Percentiles rank a stretch among this genome's conserved stretches.
phyloP scores from a whole-genome alignment of 2,329 filamentous ascomycete species.

The Hypocrella siamensis region DNA sequence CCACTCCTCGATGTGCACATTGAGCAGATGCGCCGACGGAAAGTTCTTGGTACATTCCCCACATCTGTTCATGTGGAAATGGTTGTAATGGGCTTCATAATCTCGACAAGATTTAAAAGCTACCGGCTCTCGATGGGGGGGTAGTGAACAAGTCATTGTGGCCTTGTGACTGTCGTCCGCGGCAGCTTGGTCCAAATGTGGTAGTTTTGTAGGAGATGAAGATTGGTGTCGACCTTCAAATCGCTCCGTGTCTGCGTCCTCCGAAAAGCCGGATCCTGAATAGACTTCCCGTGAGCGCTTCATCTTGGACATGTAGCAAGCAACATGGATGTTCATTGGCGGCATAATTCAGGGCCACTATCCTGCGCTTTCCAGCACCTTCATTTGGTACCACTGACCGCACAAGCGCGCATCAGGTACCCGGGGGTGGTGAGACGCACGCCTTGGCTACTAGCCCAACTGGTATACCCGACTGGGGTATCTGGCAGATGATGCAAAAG shows the following conservation, averaged over 20 bases:
- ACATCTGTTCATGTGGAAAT: slow-evolving; percentile 72
- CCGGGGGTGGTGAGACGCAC: too few relatives aligned
- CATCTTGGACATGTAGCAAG: too few relatives aligned
- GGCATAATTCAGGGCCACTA: too few relatives aligned
- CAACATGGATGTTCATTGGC: too few relatives aligned
- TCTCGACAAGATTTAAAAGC: slow-evolving; percentile 61
- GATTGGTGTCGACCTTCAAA: slow-evolving; percentile 4
- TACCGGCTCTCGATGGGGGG: slow-evolving; percentile 58
- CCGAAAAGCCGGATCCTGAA: slow-evolving; percentile 15
- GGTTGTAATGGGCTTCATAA: slow-evolving; percentile 76
- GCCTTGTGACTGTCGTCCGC: slow-evolving; percentile 19
- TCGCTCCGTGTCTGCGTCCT: slow-evolving; percentile 4
- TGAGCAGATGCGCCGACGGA: slow-evolving; percentile 65
- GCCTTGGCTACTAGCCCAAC: too few relatives aligned
- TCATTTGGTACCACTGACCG: too few relatives aligned
- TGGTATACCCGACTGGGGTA: too few relatives aligned
- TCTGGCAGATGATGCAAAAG: too few relatives aligned
- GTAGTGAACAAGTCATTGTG: slow-evolving; percentile 64
- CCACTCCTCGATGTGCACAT: slow-evolving; percentile 77
- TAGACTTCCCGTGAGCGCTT: slow-evolving; percentile 47
- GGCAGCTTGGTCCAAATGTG: slow-evolving; percentile 37
- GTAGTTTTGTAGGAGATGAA: slow-evolving; percentile 33
- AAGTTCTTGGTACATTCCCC: slow-evolving; percentile 76
- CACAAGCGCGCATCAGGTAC: too few relatives aligned
- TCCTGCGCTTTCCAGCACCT: too few relatives aligned